A percentile compares a stretch with the other conserved stretches of the same genome.
Evolutionary conservation across 164 flowering plant species (phyloP).

Genomic region (Cinnamomum chago): DNA sequence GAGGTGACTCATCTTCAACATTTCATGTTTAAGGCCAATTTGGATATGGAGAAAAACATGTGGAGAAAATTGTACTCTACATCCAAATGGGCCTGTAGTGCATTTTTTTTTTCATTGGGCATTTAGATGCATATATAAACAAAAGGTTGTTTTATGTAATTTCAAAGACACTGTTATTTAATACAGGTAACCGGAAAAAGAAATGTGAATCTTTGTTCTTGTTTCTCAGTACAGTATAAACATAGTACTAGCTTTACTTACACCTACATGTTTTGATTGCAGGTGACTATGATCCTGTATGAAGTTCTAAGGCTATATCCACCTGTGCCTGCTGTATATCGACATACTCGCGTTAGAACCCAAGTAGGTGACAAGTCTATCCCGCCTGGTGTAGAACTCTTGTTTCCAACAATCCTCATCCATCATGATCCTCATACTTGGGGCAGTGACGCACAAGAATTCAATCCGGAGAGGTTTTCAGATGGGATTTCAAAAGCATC

Average conservation of each 20-base stretch:
- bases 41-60: too few species aligned
- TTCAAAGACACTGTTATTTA: too few species aligned
- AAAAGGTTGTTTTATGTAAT: too few species aligned
- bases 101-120: too few species aligned
- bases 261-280: background rate
- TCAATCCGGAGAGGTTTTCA: conserved; percentile 16
- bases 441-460: conserved; percentile 13
- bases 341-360: background rate
- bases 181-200: background rate
- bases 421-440: conserved; percentile 6
- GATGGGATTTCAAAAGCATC: conserved; percentile 9
- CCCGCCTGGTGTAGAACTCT: conserved; percentile 5
- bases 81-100: too few species aligned
- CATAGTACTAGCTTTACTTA: background rate
- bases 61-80: too few species aligned
- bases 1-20: too few species aligned
- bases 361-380: conserved; percentile 1
- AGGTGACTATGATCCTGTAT: conserved; percentile 13
- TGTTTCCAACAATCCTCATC: conserved; percentile 3
- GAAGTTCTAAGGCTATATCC: conserved; percentile 14
- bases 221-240: background rate
- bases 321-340: background rate
- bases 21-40: too few species aligned
- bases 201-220: background rate
- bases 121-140: too few species aligned